Percentiles rank a stretch among this genome's conserved stretches.
Conservation (phyloP, 2,329 filamentous ascomycete species). For the Fusarium sp. region DNA sequence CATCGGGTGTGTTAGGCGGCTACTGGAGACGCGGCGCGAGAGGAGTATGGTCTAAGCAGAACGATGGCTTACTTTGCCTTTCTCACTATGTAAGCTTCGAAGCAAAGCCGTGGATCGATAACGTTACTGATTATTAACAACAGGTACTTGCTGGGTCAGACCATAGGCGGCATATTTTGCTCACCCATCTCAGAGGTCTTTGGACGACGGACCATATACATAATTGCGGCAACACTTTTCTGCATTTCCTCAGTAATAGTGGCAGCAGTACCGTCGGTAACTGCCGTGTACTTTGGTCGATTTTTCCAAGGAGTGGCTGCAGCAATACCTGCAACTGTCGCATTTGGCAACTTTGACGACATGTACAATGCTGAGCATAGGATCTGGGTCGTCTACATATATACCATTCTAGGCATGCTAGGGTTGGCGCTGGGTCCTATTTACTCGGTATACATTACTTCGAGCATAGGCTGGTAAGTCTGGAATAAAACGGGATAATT, state of each 20-base stretch:
- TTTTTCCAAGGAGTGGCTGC: constrained; percentile 1
- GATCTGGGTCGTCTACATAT: constrained; percentile 14
- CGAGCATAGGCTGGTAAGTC: constrained; percentile 11
- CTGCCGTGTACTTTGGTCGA: not conserved
- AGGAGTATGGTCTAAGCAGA: not conserved
- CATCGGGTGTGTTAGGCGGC: not conserved
- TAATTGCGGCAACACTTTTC: not conserved
- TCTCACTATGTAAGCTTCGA: not conserved
- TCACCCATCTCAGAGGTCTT: constrained; percentile 8
- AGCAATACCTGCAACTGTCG: constrained; percentile 6
- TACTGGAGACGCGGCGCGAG: not conserved
- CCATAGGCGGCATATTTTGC: constrained; percentile 2
- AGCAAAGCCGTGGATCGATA: not conserved
- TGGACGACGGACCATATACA: constrained; percentile 1
- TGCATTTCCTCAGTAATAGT: not conserved
- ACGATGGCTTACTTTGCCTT: constrained; percentile 4
- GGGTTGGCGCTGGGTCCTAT: constrained; percentile 3
- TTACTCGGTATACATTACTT: not conserved
- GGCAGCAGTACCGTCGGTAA: not conserved
- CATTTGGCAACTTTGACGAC: constrained; percentile 9
- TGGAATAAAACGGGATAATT: fast-evolving
- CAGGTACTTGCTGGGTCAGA: constrained; percentile 2
- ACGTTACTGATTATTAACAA: not conserved
- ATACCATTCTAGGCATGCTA: constrained; percentile 14
- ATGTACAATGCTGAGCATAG: constrained; percentile 12